A percentile compares a stretch with the other conserved stretches of the same genome.
phyloP scores from a whole-genome alignment of 352 stramenopile genomes.

The Globisporangium spinosum region DNA sequence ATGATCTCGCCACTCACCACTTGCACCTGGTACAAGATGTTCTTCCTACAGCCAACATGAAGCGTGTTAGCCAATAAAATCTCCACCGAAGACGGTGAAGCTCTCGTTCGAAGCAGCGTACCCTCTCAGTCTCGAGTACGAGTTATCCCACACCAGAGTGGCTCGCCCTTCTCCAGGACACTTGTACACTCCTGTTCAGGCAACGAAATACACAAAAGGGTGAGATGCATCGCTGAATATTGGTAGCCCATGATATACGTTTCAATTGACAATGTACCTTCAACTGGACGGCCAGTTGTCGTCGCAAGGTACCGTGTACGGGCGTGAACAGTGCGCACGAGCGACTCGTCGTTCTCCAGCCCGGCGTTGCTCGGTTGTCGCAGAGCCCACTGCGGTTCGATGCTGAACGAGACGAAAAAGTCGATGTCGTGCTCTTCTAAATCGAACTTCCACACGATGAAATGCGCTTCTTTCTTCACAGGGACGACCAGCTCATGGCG shows the following conservation, averaged over 20 bases:
- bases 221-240: neutral
- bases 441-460: constrained; percentile 83
- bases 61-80: neutral
- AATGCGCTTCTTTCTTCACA: constrained; percentile 39
- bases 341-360: constrained; percentile 22
- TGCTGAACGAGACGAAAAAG: constrained; percentile 58
- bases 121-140: constrained; percentile 72
- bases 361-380: constrained; percentile 21
- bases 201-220: neutral
- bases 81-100: neutral
- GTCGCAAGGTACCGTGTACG: constrained; percentile 57
- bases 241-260: neutral
- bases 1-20: constrained; percentile 64
- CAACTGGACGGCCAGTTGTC: constrained; percentile 43
- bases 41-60: constrained; percentile 45
- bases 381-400: constrained; percentile 17
- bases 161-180: constrained; percentile 52
- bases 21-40: constrained; percentile 73
- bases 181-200: constrained; percentile 40
- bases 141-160: constrained; percentile 77
- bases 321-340: constrained; percentile 55
- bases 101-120: constrained; percentile 18
- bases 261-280: constrained; percentile 27
- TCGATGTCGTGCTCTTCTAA: constrained; percentile 80
- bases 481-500: constrained; percentile 55